Evolutionary conservation across 2,329 filamentous ascomycete species (phyloP).

Genomic region (Botryotinia narcissicola): DNA sequence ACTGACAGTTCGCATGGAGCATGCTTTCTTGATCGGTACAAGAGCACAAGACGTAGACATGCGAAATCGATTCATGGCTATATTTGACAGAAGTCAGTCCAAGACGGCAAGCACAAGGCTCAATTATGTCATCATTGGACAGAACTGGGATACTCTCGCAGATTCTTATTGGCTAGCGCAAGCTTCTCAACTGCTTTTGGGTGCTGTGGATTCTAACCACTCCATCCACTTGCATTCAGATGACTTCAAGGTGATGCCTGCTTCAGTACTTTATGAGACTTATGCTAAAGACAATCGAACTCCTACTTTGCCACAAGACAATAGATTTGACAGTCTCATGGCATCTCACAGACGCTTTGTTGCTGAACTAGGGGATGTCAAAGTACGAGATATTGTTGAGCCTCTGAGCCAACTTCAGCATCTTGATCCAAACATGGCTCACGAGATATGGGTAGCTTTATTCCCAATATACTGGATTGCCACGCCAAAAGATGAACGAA

Average conservation of each 20-base stretch:
- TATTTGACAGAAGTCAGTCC: constrained; percentile 94
- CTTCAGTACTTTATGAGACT: constrained; percentile 69
- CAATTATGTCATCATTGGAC: constrained; percentile 82
- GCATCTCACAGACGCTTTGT: constrained; percentile 79
- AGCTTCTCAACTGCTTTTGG: constrained; percentile 87
- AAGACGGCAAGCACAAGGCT: constrained; percentile 85
- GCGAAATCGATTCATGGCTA: constrained; percentile 93
- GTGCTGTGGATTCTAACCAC: constrained; percentile 83
- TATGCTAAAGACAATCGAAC: constrained; percentile 68
- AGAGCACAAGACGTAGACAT: constrained; percentile 92
- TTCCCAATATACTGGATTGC: constrained; percentile 96
- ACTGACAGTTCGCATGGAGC: constrained; percentile 93
- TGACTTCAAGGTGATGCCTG: constrained; percentile 76
- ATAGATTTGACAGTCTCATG: constrained; percentile 78
- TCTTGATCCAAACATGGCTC: constrained; percentile 74
- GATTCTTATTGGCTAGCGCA: constrained; percentile 98
- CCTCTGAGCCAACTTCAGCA: constrained; percentile 92
- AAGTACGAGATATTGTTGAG: constrained; percentile 83
- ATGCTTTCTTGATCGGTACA: constrained; percentile 95
- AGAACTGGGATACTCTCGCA: constrained; percentile 94
- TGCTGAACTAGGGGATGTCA: constrained; percentile 78
- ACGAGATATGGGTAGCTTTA: constrained; percentile 84
- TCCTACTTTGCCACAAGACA: constrained; percentile 71
- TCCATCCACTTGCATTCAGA: constrained; percentile 74
- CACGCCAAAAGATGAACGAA: constrained; percentile 80